Evolutionary conservation across 768 basidiomycete genomes (phyloP).

Genomic region (Panaeolus papilionaceus): DNA sequence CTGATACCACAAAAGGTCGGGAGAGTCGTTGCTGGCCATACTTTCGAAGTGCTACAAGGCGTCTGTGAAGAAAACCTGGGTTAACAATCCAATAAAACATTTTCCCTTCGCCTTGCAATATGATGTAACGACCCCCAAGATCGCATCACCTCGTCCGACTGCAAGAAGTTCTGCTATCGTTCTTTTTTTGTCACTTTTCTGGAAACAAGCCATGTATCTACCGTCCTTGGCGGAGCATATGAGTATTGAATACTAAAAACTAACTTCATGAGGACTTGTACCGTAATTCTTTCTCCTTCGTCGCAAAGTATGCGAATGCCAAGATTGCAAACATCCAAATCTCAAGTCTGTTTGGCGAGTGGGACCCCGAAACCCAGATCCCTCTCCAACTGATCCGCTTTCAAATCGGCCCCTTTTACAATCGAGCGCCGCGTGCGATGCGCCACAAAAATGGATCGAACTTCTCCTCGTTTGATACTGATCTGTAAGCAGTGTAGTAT

Average conservation of each 20-base stretch:
- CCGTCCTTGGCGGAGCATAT: not conserved
- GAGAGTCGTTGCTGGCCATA: slow-evolving; percentile 6
- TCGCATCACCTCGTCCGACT: too few relatives aligned
- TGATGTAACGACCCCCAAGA: not conserved
- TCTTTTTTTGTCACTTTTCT: not conserved
- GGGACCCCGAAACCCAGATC: not conserved
- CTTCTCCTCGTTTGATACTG: not conserved
- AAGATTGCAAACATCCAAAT: not conserved
- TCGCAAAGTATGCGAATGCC: not conserved
- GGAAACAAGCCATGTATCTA: not conserved
- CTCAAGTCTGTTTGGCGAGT: not conserved
- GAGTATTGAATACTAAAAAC: not conserved
- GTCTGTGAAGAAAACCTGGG: not conserved
- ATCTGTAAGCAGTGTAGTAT: not conserved
- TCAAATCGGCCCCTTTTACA: too few relatives aligned
- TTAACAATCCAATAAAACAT: not conserved
- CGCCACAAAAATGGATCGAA: not conserved
- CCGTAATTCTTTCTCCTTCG: not conserved
- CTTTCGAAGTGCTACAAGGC: not conserved
- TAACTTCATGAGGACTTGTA: not conserved
- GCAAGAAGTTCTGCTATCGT: not conserved
- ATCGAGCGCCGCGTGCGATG: not conserved
- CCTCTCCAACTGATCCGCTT: not conserved
- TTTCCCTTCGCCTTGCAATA: not conserved
- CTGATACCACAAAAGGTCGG: slow-evolving; percentile 7